Conservation (phyloP, 768 basidiomycete genomes). For the Phaeotremella skinneri region DNA sequence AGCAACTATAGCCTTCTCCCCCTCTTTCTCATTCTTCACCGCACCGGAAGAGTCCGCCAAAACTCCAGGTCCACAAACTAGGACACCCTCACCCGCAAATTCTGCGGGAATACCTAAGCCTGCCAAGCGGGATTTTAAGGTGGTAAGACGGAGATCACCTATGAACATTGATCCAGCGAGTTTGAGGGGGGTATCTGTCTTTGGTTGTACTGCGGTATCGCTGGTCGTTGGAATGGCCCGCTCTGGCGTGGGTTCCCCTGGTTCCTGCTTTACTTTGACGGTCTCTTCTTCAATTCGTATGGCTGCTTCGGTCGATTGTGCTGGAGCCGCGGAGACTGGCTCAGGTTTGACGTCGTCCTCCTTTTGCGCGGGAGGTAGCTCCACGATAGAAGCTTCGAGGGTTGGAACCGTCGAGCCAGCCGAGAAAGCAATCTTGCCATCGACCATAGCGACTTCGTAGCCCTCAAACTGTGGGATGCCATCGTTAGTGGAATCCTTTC, state of each 20-base stretch:
- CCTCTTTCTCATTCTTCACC: conserved; percentile 29
- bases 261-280: conserved; percentile 4
- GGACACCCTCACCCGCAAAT: conserved; percentile 93
- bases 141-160: conserved; percentile 89
- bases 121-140: conserved; percentile 75
- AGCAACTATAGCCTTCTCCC: conserved; percentile 59
- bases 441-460: conserved; percentile 90
- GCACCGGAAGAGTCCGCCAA: conserved; percentile 56
- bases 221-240: conserved; percentile 1
- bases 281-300: conserved; percentile 1
- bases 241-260: neutral
- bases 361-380: conserved; percentile 11
- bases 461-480: conserved; percentile 79
- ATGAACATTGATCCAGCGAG: conserved; percentile 92
- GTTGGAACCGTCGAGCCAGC: conserved; percentile 84
- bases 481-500: too few relatives aligned
- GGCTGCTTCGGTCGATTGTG: neutral
- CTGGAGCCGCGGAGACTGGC: neutral
- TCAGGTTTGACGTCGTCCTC: conserved; percentile 17
- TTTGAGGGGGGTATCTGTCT: conserved; percentile 10
- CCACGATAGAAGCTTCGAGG: conserved; percentile 62
- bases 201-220: conserved; percentile 39
- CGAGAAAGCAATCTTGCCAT: conserved; percentile 78
- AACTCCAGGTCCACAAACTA: conserved; percentile 66
- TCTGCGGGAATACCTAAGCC: conserved; percentile 80